Evolutionary conservation across 352 stramenopile species (phyloP), one percentile per base, ranked within the genome.

Genomic region (Globisporangium emineosum): DNA sequence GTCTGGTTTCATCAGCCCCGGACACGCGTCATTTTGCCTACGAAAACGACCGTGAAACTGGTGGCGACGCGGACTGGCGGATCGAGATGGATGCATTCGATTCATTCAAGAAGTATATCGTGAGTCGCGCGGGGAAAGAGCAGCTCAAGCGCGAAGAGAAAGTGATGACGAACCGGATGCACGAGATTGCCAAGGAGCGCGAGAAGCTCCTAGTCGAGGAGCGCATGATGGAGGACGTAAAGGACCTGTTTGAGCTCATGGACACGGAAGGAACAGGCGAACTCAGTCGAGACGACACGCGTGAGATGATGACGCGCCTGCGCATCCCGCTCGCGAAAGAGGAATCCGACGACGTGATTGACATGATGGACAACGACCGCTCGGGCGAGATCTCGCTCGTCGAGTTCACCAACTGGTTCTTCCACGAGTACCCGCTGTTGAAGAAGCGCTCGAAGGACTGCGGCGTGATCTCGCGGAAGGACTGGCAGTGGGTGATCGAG

Each of bases 311-410:
- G 49, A 72, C 54, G 55, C 71, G 77, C 0, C 56, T 94, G 51
- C 81, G 82, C 43, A 72, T 94, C 19, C 83, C 85, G 5, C 59
- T 94, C 33, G 72, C 71, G 10, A 52, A 59, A 15, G 76, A 79
- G 2, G 85, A 94, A 40, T 60, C 73, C 0, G 70, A 79, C 9
- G 85, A 92, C 60, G 85, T 92, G 9, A 75, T 92, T 19, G 75
- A 75, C 13, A 94, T 94, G 85, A 94, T 94, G 78, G 85, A 94
- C 69, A 83, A 70, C 49, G 85, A 94, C 51, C 67, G 65, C 8
- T 92, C 85, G 0, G 83, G 81, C 0, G 72, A 67, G 6, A 86
- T 94, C 25, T 91, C 82, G 27, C 77, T 91, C 27, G 35, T 53
- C 15, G 83, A 94, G 43, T 94, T 94, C 49, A 76, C 75, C 10